Conservation (phyloP, 2,329 filamentous ascomycete genomes). For the Delphinella strobiligena region DNA sequence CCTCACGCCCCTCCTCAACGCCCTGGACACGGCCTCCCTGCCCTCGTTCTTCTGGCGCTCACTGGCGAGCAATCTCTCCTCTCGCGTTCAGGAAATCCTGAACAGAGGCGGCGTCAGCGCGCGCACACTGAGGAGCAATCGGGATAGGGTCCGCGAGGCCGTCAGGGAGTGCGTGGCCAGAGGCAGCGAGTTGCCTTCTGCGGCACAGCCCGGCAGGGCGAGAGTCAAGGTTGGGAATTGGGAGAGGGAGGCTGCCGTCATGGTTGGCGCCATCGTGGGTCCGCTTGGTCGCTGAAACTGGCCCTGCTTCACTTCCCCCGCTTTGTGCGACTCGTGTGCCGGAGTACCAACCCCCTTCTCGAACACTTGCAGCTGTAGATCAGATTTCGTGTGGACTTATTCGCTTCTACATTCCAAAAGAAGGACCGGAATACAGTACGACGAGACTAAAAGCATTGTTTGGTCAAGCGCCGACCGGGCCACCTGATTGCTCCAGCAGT, state of each 20-base stretch:
- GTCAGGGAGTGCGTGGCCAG: constrained; percentile 72
- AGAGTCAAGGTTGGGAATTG: constrained; percentile 42
- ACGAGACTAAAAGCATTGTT: too few relatives aligned
- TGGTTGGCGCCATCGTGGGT: constrained; percentile 75
- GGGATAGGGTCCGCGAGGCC: constrained; percentile 60
- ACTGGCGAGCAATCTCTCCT: constrained; percentile 64
- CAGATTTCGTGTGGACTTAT: too few relatives aligned
- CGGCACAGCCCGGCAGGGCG: constrained; percentile 24
- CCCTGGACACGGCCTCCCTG: constrained; percentile 79
- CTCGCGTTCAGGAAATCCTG: constrained; percentile 73
- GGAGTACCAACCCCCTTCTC: too few relatives aligned
- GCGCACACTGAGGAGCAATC: constrained; percentile 66
- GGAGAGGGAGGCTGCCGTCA: constrained; percentile 89
- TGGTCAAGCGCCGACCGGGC: too few relatives aligned
- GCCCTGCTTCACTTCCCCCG: too few relatives aligned
- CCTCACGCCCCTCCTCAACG: constrained; percentile 43
- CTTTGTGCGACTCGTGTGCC: too few relatives aligned
- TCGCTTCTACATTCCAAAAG: too few relatives aligned
- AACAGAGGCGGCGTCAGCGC: constrained; percentile 73
- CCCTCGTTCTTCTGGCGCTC: constrained; percentile 90
- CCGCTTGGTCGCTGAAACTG: constrained; percentile 23
- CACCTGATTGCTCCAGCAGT: too few relatives aligned
- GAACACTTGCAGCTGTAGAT: too few relatives aligned
- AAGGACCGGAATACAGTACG: too few relatives aligned
- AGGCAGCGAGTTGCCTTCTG: constrained; percentile 58